Percentiles rank a stretch among this genome's conserved stretches.
Evolutionary conservation across 441 rosid genomes (phyloP).

Genomic region (Omphalea diandra): DNA sequence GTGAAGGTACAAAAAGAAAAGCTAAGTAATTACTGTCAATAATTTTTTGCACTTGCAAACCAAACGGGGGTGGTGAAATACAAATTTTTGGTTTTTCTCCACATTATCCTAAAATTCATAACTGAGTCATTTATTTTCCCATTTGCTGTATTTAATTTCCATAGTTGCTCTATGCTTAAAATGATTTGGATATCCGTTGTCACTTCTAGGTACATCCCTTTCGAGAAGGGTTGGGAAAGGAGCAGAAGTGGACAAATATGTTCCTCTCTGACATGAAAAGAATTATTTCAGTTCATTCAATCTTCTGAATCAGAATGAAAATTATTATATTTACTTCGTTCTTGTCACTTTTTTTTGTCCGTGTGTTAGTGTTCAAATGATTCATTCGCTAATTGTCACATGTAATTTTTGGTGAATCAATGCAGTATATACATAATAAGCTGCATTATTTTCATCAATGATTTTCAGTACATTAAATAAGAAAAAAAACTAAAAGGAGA

Average conservation of each 20-base stretch:
- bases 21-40: constrained; percentile 11
- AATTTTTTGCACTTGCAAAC: constrained; percentile 11
- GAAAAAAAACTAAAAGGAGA: background rate
- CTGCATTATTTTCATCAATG: background rate
- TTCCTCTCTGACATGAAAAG: background rate
- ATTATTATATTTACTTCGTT: background rate
- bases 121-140: background rate
- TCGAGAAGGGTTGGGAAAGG: background rate
- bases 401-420: background rate
- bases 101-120: background rate
- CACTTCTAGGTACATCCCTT: background rate
- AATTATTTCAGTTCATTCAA: background rate
- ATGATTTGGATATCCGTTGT: background rate
- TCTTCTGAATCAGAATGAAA: background rate
- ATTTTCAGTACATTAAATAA: background rate
- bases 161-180: background rate
- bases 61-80: constrained; percentile 25
- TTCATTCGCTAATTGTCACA: background rate
- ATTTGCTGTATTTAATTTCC: background rate
- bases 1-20: constrained; percentile 9
- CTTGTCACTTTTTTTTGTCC: background rate
- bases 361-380: background rate
- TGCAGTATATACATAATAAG: background rate
- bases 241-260: background rate
- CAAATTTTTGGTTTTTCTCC: constrained; percentile 19